A percentile compares a stretch with the other conserved stretches of the same genome.
These are phyloP conservation scores for Rhizopogon sp. DNA, from an alignment of 768 basidiomycete species.

Conservation along the genomic window DNA sequence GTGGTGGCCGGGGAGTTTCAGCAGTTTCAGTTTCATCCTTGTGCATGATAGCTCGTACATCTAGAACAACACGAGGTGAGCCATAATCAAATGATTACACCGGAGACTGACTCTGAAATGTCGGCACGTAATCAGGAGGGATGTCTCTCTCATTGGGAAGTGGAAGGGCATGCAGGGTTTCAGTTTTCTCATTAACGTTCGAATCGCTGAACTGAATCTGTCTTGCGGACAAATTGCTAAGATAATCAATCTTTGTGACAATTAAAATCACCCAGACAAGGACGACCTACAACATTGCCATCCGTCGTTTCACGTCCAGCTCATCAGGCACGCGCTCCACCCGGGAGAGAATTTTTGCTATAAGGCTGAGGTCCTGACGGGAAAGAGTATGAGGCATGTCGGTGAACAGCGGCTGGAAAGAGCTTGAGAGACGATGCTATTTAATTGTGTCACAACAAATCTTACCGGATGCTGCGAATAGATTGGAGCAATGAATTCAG, in stretches of 20 bases:
- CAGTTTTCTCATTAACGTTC: background rate
- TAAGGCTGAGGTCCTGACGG: slow-evolving; percentile 37
- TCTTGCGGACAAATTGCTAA: background rate
- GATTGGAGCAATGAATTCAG: slow-evolving; percentile 51
- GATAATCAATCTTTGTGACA: background rate
- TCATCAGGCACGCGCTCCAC: slow-evolving; percentile 32
- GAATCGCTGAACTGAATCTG: background rate
- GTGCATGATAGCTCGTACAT: background rate
- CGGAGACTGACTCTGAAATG: slow-evolving; percentile 2
- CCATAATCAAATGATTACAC: background rate
- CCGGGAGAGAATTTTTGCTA: slow-evolving; percentile 52
- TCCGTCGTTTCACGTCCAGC: slow-evolving; percentile 32
- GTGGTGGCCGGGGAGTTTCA: background rate
- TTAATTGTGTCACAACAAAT: slow-evolving; percentile 13
- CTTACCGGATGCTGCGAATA: slow-evolving; percentile 39
- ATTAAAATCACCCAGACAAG: background rate
- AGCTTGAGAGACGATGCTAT: background rate
- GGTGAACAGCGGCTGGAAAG: slow-evolving; percentile 35
- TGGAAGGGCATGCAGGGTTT: background rate
- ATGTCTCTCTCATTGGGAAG: background rate
- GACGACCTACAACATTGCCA: slow-evolving; percentile 46
- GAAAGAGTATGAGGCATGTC: slow-evolving; percentile 39
- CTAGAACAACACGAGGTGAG: background rate
- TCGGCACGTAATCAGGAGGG: background rate
- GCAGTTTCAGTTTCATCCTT: background rate